Evolutionary conservation across 106 monocot species (phyloP).

Genomic region (Amphibolis antarctica): DNA sequence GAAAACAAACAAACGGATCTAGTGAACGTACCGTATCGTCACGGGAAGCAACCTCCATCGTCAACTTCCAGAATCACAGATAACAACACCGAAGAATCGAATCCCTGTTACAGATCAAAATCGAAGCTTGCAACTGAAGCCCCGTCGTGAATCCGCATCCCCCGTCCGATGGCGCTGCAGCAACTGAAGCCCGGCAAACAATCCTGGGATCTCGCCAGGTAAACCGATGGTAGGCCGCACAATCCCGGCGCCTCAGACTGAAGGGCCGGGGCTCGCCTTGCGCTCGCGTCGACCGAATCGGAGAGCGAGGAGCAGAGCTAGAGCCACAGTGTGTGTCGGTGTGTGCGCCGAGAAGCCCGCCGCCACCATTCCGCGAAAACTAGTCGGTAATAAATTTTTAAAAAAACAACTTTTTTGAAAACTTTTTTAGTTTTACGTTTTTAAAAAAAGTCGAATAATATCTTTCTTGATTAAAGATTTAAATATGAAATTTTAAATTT

Average conservation of each 20-base stretch:
- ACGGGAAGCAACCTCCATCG: not conserved
- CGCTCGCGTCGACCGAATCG: not conserved
- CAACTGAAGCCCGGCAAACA: not conserved
- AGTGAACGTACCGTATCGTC: not conserved
- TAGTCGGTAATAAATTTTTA: no score
- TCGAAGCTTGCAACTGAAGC: not conserved
- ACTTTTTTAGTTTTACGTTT: no score
- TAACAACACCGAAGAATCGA: not conserved
- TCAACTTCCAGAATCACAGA: not conserved
- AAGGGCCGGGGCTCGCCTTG: not conserved
- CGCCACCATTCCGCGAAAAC: no score
- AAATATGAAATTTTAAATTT: no score
- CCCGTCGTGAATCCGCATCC: no score
- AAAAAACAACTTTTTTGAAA: no score
- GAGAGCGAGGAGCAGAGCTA: not conserved
- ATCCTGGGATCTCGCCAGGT: not conserved
- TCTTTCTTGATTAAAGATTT: no score
- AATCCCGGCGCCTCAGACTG: not conserved
- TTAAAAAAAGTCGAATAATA: no score
- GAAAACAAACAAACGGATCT: not conserved
- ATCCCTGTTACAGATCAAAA: not conserved
- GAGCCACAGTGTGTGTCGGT: no score
- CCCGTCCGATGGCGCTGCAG: not conserved
- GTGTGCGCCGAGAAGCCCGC: no score
- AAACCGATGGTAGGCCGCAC: not conserved